Percentiles rank a stretch among this genome's conserved stretches.
Conservation (phyloP, 2,329 filamentous ascomycete genomes). For the Didymella glomerata region DNA sequence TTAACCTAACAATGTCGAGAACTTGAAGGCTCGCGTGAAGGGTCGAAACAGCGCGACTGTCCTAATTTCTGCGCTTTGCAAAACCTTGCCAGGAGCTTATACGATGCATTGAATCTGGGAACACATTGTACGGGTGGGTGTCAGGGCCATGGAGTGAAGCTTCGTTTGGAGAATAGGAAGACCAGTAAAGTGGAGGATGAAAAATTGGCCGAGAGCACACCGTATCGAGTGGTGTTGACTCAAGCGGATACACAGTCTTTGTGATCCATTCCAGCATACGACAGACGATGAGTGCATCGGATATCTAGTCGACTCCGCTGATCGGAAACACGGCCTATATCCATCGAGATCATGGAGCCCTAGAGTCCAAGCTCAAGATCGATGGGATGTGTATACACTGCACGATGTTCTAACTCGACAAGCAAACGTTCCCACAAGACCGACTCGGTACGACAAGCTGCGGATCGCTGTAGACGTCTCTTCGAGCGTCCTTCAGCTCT, state of each 20-base stretch:
- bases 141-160: conserved; percentile 32
- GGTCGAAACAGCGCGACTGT: conserved; percentile 7
- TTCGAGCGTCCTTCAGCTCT: not conserved
- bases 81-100: conserved; percentile 26
- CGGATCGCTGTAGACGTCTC: not conserved
- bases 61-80: conserved; percentile 37
- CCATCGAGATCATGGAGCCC: too few species aligned
- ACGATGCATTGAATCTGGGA: conserved; percentile 20
- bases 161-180: conserved; percentile 30
- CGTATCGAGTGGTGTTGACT: conserved; percentile 31
- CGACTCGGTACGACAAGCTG: not conserved
- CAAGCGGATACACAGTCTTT: too few species aligned
- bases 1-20: too few species aligned
- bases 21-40: too few species aligned
- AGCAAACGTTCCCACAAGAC: not conserved
- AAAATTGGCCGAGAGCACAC: conserved; percentile 18
- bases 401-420: not conserved
- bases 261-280: not conserved
- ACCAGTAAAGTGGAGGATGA: conserved; percentile 5
- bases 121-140: conserved; percentile 27
- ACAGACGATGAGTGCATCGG: not conserved
- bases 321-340: too few species aligned
- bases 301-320: not conserved
- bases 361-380: too few species aligned
- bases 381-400: not conserved